Base-by-base conservation (phyloP, 805 yeast genomes). In the Metschnikowia proteae region DNA sequence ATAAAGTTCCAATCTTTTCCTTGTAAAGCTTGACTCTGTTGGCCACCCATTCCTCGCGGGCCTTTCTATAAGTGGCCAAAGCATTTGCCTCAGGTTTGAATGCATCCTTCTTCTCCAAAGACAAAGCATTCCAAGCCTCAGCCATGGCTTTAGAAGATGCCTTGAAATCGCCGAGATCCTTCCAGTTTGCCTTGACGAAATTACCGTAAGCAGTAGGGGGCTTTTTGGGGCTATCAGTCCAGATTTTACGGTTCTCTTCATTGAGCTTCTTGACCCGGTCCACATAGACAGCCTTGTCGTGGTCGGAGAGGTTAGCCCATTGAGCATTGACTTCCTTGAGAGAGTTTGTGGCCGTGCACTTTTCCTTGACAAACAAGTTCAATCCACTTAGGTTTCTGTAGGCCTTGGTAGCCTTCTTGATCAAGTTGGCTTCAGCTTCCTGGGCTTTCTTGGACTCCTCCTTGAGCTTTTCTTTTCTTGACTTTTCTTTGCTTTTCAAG, bases 171-270 rank as follows among this genome's bases (percentile, higher is more conserved):
- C 36, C 47, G 25, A 61, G 67, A 38, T 58, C 61, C 22, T 48
- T 52, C 54, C 57, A 69, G 48, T 62, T 59, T 34, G 64, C 60
- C 51, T 65, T 58, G 31, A 70, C 56, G 46, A 54, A 71, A 11
- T 52, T 46, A 17, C 73, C 69, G 58, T 61, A 71, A 9, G 63
- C 62, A 38, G 46, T 50, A 3, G 62, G 52, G 5, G 75, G 74
- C 5, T 57, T 51, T 45, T 63, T 63, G 32, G 77, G 77, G 55
- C 64, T 65, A 1, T 70, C 68, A 2, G 61, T 55, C 55, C 54
- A 68, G 26, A 57, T 49, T 46, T 60, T 49, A 29, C 52, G 45
- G 39, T 54, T 55, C 35, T 62, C 62, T 9, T 56, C 66, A 49
- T 68, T 68, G 54, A 56, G 51, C 38, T 56, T 60, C n/a, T 58